Conservation (phyloP, 805 yeast genomes). For the Candida berthetii region DNA sequence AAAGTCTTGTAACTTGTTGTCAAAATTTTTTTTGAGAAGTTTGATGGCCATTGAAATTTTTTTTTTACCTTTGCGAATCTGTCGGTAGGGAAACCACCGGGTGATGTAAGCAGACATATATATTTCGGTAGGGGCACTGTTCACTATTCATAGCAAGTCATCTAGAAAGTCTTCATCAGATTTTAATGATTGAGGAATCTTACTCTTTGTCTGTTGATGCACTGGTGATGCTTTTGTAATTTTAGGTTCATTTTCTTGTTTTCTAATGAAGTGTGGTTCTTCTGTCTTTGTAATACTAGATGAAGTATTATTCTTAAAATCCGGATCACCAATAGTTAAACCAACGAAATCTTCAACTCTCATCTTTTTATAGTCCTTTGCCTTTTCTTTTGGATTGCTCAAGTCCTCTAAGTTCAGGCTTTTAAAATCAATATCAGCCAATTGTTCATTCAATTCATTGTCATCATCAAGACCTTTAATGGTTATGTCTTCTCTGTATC, state of each 20-base stretch:
- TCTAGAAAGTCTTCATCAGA: not conserved
- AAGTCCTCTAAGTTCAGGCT: constrained; percentile 7
- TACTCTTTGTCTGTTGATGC: constrained; percentile 4
- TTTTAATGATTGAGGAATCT: not conserved
- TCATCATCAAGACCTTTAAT: constrained; percentile 12
- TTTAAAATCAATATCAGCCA: constrained; percentile 14
- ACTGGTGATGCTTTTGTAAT: constrained; percentile 1
- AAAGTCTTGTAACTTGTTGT: too few relatives aligned
- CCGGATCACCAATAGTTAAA: constrained; percentile 3
- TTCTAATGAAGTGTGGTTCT: not conserved
- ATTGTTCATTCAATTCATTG: constrained; percentile 5
- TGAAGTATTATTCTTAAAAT: constrained; percentile 2
- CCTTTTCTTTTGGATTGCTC: constrained; percentile 2
- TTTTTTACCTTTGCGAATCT: too few relatives aligned
- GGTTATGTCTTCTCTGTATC: constrained; percentile 17
- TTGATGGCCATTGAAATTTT: too few relatives aligned
- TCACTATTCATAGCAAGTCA: not conserved
- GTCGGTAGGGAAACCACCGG: too few relatives aligned
- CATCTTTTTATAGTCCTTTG: constrained; percentile 2
- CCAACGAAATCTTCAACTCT: constrained; percentile 8
- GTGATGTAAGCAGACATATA: too few relatives aligned
- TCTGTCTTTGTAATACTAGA: not conserved
- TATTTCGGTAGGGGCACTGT: too few relatives aligned
- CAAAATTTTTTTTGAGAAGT: too few relatives aligned
- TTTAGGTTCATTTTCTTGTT: not conserved